These are phyloP conservation scores for Calocybe indica DNA, from an alignment of 768 basidiomycete species.

Conservation along the genomic window DNA sequence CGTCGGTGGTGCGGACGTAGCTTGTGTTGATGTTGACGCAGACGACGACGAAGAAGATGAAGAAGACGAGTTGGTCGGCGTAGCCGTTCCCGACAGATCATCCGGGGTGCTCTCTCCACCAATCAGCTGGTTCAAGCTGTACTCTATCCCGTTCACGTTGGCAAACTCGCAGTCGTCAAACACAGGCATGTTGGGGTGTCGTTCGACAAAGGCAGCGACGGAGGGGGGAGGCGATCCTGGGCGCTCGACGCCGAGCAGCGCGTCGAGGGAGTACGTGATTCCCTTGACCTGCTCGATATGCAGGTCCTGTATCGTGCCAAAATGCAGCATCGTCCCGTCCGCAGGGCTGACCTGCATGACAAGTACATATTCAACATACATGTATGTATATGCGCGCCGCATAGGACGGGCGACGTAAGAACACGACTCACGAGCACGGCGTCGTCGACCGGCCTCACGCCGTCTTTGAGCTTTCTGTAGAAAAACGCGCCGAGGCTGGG, in stretches of 20 bases:
- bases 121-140: conserved; percentile 86
- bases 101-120: conserved; percentile 45
- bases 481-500: conserved; percentile 93
- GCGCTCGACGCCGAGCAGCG: conserved; percentile 75
- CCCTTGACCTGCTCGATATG: conserved; percentile 97
- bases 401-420: conserved; percentile 11
- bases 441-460: conserved; percentile 73
- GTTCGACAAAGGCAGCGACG: conserved; percentile 27
- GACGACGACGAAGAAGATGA: conserved; percentile 13
- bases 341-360: conserved; percentile 57
- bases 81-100: conserved; percentile 18
- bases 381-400: neutral
- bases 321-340: conserved; percentile 89
- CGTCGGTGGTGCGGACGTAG: no score
- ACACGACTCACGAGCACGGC: conserved; percentile 51
- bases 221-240: conserved; percentile 39
- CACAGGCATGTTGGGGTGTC: conserved; percentile 45
- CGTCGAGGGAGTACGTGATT: conserved; percentile 93
- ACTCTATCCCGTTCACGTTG: conserved; percentile 94
- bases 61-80: conserved; percentile 14
- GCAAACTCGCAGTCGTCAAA: conserved; percentile 91
- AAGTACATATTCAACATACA: conserved; percentile 39
- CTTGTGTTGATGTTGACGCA: conserved; percentile 5
- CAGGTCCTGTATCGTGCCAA: conserved; percentile 73
- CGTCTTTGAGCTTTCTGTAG: conserved; percentile 80